phyloP scores from a whole-genome alignment of 164 flowering plant genomes.

The Piper longum region DNA sequence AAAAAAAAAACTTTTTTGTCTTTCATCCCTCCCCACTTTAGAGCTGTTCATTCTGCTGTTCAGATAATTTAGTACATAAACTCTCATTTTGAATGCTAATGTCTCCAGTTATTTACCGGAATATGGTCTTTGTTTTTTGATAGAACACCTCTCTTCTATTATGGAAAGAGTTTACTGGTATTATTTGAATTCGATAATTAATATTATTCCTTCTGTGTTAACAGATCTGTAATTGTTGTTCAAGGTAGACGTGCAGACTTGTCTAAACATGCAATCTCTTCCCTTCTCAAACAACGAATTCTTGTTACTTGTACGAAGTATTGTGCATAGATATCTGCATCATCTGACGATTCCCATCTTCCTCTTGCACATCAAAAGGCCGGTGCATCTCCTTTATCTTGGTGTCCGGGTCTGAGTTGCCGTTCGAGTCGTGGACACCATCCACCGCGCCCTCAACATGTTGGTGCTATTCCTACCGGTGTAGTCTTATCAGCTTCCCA shows the following conservation, averaged over 20 bases:
- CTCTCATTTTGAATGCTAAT: no score
- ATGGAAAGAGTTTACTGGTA: no score
- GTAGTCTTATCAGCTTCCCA: constrained; percentile 55
- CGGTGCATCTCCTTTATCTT: constrained; percentile 20
- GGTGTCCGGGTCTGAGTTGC: constrained; percentile 50
- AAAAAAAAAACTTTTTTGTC: no score
- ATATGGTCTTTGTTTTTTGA: no score
- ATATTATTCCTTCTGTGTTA: not conserved
- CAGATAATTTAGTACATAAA: no score
- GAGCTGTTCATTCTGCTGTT: no score
- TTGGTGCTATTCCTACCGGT: constrained; percentile 17
- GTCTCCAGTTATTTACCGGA: no score
- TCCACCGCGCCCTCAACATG: constrained; percentile 4
- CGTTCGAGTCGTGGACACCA: constrained; percentile 37
- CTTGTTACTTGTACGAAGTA: constrained; percentile 58
- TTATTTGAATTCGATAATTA: not conserved
- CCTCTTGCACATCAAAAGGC: constrained; percentile 13
- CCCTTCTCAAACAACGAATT: constrained; percentile 52
- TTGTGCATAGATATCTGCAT: constrained; percentile 31
- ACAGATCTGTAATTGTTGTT: constrained; percentile 61
- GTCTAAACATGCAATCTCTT: constrained; percentile 59
- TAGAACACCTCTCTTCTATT: not conserved
- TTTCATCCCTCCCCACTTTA: no score
- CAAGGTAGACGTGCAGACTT: constrained; percentile 71
- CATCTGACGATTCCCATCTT: constrained; percentile 20